phyloP scores from a whole-genome alignment of 1,284 basidiomycete genomes.

The Ganoderma meredithae region DNA sequence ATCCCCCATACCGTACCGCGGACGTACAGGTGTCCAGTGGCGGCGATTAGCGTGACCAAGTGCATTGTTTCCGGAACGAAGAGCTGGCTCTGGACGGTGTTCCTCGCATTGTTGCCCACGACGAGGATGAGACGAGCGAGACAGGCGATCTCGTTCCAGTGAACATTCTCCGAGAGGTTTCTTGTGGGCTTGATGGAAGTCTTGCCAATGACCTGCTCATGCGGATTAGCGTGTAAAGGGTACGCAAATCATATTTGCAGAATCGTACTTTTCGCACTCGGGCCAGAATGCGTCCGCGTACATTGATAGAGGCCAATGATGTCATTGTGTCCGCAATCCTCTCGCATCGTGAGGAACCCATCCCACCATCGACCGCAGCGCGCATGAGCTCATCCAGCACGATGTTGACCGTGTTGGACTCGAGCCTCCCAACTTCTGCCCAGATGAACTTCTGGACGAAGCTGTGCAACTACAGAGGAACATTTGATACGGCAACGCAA shows the following conservation, averaged over 20 bases:
- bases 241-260: not conserved
- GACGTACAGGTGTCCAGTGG: constrained; percentile 75
- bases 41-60: constrained; percentile 77
- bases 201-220: constrained; percentile 70
- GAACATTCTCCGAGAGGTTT: constrained; percentile 72
- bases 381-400: constrained; percentile 82
- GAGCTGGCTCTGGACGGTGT: constrained; percentile 72
- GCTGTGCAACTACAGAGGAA: constrained; percentile 61
- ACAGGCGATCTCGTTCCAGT: constrained; percentile 87
- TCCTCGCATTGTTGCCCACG: constrained; percentile 72
- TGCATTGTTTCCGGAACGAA: constrained; percentile 87
- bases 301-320: constrained; percentile 77
- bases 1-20: constrained; percentile 85
- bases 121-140: constrained; percentile 78
- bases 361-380: constrained; percentile 81
- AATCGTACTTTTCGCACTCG: constrained; percentile 76
- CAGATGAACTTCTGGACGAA: constrained; percentile 79
- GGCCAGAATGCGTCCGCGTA: constrained; percentile 80
- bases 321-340: constrained; percentile 78
- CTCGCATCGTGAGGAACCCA: constrained; percentile 79
- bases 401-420: constrained; percentile 70
- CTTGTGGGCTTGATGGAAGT: constrained; percentile 69
- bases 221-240: not conserved
- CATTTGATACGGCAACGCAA: constrained; percentile 22
- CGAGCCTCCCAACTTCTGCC: constrained; percentile 75